Evolutionary conservation across 1,284 basidiomycete species (phyloP).

Genomic region (Agaricales sp.): DNA sequence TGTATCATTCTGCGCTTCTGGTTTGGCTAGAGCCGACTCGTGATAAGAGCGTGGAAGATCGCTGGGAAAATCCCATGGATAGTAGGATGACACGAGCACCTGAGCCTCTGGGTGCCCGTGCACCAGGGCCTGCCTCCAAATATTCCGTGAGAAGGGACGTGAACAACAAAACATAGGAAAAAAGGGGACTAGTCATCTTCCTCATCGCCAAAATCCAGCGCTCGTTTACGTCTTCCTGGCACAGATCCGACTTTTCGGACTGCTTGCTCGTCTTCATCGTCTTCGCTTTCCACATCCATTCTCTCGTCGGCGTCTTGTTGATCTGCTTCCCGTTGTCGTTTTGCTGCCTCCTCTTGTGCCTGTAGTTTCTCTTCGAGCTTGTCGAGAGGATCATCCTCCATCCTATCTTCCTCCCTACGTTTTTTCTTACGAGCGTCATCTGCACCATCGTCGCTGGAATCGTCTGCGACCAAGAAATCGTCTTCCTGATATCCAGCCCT

Average conservation of each 20-base stretch:
- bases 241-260: slow-evolving; percentile 16
- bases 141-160: too few species aligned
- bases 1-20: too few species aligned
- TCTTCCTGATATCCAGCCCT: slow-evolving; percentile 69
- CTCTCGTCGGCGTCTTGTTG: slow-evolving; percentile 28
- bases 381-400: slow-evolving; percentile 54
- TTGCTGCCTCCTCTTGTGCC: slow-evolving; percentile 31
- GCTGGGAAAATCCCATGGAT: too few species aligned
- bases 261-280: slow-evolving; percentile 58
- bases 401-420: slow-evolving; percentile 31
- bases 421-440: slow-evolving; percentile 27
- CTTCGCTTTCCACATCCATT: slow-evolving; percentile 72
- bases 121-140: too few species aligned
- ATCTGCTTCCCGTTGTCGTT: slow-evolving; percentile 20
- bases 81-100: too few species aligned
- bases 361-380: slow-evolving; percentile 58
- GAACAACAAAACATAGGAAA: too few species aligned
- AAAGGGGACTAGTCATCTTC: slow-evolving; percentile 35
- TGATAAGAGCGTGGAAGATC: too few species aligned
- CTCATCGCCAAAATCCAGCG: slow-evolving; percentile 52
- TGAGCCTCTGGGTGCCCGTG: too few species aligned
- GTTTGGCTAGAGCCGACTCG: too few species aligned
- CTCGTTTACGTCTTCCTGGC: slow-evolving; percentile 36
- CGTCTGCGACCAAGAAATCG: slow-evolving; percentile 71
- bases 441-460: slow-evolving; percentile 54